Evolutionary conservation across 345 rosid species (phyloP).

Genomic region (Gossypium bickii): DNA sequence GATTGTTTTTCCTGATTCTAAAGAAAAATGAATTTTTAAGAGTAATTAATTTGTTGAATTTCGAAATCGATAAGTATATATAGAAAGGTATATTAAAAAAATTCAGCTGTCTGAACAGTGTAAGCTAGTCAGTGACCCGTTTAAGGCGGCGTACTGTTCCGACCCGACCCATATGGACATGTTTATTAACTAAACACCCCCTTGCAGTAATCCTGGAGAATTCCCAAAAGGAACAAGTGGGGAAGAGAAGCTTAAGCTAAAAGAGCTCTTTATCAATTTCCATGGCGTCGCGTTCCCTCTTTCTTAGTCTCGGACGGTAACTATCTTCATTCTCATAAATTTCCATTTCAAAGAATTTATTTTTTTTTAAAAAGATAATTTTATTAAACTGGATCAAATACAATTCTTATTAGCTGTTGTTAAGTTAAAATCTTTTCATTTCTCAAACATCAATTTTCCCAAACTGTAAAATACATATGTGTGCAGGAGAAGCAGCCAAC

Average conservation of each 20-base stretch:
- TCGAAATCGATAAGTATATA: no score
- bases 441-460: background rate
- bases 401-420: background rate
- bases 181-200: background rate
- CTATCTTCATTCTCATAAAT: background rate
- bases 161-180: no score
- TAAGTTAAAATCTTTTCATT: slow-evolving; percentile 1
- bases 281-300: slow-evolving; percentile 32
- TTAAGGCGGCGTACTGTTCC: no score
- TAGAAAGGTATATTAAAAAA: no score
- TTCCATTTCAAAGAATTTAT: background rate
- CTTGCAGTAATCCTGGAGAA: background rate
- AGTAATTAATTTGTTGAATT: no score
- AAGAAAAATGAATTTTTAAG: no score
- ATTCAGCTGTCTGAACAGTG: no score
- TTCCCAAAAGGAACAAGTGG: no score
- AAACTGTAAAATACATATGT: background rate
- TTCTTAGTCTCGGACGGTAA: slow-evolving; percentile 29
- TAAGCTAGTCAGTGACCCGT: no score
- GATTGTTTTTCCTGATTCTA: no score
- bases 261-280: background rate
- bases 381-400: background rate
- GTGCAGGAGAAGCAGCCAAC: slow-evolving; percentile 18
- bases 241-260: background rate
- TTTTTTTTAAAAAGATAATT: background rate